These are phyloP conservation scores for Acephala macrosclerotiorum DNA, from an alignment of 2,329 filamentous ascomycete species.

Conservation along the genomic window DNA sequence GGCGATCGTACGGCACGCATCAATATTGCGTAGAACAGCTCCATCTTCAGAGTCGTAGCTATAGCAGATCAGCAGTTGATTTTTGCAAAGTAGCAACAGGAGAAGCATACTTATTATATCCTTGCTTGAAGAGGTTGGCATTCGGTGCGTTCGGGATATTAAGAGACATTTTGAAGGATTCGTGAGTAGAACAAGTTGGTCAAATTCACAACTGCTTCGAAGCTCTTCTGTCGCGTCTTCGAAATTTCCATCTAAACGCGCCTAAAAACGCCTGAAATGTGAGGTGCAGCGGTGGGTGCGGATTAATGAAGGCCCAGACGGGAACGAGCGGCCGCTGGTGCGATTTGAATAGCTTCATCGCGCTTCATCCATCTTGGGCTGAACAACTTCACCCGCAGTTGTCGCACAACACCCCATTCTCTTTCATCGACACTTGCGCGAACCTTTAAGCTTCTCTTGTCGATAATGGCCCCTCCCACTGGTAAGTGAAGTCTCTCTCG, in stretches of 20 bases:
- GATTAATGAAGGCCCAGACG: not conserved
- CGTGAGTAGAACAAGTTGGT: conserved; percentile 9
- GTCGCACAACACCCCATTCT: not conserved
- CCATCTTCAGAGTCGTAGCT: conserved; percentile 99
- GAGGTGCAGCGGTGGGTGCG: not conserved
- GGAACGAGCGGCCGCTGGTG: too few relatives aligned
- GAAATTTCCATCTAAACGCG: conserved; percentile 24
- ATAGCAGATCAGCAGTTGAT: conserved; percentile 45
- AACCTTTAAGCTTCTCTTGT: not conserved
- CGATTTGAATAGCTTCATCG: not conserved
- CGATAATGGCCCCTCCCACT: conserved; percentile 37
- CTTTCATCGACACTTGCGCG: not conserved
- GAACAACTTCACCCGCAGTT: not conserved
- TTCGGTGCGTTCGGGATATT: conserved; percentile 95
- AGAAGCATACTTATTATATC: conserved; percentile 71
- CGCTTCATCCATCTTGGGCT: not conserved
- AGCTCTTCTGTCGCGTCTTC: conserved; percentile 23
- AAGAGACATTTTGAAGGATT: conserved; percentile 76
- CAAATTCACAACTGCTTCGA: conserved; percentile 16
- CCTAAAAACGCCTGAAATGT: conserved; percentile 7
- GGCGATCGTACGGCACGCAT: conserved; percentile 95
- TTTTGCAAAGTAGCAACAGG: conserved; percentile 8
- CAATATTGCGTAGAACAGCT: conserved; percentile 97
- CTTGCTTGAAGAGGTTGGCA: conserved; percentile 81
- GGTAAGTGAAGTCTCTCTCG: conserved; percentile 32